Conservation (phyloP, 768 basidiomycete species). For the Harrya chromipes region DNA sequence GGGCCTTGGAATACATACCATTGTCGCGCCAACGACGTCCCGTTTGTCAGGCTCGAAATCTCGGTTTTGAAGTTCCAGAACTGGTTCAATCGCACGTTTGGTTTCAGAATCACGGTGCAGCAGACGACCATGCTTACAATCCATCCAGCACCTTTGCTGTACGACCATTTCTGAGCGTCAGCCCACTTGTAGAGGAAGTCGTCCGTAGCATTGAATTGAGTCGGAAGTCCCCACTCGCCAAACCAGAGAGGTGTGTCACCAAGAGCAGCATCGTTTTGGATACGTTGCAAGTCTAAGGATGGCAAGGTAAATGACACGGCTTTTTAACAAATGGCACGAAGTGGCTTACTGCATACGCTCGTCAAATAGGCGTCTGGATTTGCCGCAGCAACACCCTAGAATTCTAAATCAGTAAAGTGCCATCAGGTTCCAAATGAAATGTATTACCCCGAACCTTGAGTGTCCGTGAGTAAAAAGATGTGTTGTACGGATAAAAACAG, state of each 20-base stretch:
- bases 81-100: constrained; percentile 22
- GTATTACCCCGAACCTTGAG: constrained; percentile 55
- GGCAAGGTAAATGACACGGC: not conserved
- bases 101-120: not conserved
- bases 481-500: not conserved
- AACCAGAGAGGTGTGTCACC: constrained; percentile 51
- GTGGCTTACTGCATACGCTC: constrained; percentile 63
- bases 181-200: constrained; percentile 66
- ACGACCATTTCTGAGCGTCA: constrained; percentile 69
- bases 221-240: constrained; percentile 62
- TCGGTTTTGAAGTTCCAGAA: constrained; percentile 80
- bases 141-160: constrained; percentile 62
- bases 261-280: constrained; percentile 44
- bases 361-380: constrained; percentile 63
- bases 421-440: not conserved
- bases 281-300: constrained; percentile 53
- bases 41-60: constrained; percentile 44
- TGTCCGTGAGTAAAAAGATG: constrained; percentile 6
- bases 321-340: not conserved
- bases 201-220: constrained; percentile 62
- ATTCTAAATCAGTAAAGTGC: not conserved
- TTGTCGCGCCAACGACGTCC: constrained; percentile 49
- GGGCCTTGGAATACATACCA: constrained; percentile 44
- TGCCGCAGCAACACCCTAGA: constrained; percentile 66
- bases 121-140: constrained; percentile 42